Evolutionary conservation across 805 yeast genomes (phyloP).

Genomic region (Ogataea corticis): DNA sequence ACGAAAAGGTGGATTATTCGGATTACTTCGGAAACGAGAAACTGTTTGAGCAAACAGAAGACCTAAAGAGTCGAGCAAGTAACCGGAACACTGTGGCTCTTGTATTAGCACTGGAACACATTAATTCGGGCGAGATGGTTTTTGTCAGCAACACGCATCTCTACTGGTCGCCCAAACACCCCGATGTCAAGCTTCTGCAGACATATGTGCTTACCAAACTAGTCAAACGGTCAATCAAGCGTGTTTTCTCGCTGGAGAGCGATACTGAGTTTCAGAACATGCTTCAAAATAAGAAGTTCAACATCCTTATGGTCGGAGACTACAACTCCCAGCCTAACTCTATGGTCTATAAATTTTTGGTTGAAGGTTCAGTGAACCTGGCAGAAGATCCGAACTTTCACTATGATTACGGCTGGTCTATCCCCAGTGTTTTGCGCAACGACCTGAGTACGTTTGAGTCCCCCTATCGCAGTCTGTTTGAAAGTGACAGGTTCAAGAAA

Average conservation of each 20-base stretch:
- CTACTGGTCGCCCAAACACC: slow-evolving; percentile 55
- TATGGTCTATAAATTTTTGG: slow-evolving; percentile 45
- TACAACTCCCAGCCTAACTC: slow-evolving; percentile 54
- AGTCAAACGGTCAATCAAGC: slow-evolving; percentile 30
- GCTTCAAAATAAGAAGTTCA: slow-evolving; percentile 29
- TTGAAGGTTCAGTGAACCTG: slow-evolving; percentile 30
- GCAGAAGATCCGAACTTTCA: slow-evolving; percentile 21
- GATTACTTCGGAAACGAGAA: slow-evolving; percentile 27
- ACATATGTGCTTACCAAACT: slow-evolving; percentile 44
- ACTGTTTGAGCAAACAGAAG: slow-evolving; percentile 36
- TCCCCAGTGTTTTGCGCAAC: slow-evolving; percentile 11
- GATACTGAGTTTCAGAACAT: slow-evolving; percentile 10
- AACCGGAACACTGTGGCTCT: slow-evolving; percentile 59
- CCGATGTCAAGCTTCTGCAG: slow-evolving; percentile 57
- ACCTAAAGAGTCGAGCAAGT: slow-evolving; percentile 37
- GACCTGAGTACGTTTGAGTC: slow-evolving; percentile 26
- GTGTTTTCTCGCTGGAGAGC: slow-evolving; percentile 16
- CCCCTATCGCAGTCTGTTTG: slow-evolving; percentile 30
- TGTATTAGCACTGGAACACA: slow-evolving; percentile 49
- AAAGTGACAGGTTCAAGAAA: slow-evolving; percentile 22
- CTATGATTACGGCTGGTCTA: slow-evolving; percentile 22
- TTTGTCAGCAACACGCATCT: slow-evolving; percentile 60
- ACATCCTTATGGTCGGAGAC: slow-evolving; percentile 55
- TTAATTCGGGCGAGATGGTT: slow-evolving; percentile 38
- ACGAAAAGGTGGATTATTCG: slow-evolving; percentile 35